phyloP scores from a whole-genome alignment of 306 rosid species.

The Chamaecrista fasciculata region DNA sequence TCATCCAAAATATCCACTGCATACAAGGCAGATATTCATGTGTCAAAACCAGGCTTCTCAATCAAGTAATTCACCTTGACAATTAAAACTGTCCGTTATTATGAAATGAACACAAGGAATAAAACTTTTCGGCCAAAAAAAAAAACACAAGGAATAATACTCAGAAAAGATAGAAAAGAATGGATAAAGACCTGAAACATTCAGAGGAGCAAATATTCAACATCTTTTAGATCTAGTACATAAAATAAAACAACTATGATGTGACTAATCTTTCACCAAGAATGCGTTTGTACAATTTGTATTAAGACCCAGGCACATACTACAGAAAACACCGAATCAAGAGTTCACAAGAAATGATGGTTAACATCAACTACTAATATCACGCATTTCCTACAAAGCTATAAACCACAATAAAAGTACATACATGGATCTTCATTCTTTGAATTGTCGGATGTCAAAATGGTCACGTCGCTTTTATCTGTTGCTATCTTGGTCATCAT shows the following conservation, averaged over 20 bases:
- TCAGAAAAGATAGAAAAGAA: neutral
- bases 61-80: neutral
- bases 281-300: neutral
- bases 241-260: neutral
- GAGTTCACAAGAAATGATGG: neutral
- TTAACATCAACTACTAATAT: neutral
- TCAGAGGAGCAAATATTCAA: neutral
- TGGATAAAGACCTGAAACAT: neutral
- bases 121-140: too few relatives aligned
- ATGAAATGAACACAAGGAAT: neutral
- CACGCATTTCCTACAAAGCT: constrained; percentile 17
- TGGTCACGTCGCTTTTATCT: constrained; percentile 87
- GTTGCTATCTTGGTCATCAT: constrained; percentile 94
- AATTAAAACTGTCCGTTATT: neutral
- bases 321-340: neutral
- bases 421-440: constrained; percentile 87
- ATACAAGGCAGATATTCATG: constrained; percentile 24
- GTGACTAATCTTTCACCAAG: neutral
- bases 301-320: neutral
- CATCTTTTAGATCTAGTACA: neutral
- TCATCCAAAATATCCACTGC: constrained; percentile 95
- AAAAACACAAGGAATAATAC: too few relatives aligned
- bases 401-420: constrained; percentile 36
- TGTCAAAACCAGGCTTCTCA: constrained; percentile 29
- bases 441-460: constrained; percentile 89